Evolutionary conservation across 345 rosid genomes (phyloP), one percentile per base, ranked within the genome.

Genomic region (Arabidopsis arenosa): DNA sequence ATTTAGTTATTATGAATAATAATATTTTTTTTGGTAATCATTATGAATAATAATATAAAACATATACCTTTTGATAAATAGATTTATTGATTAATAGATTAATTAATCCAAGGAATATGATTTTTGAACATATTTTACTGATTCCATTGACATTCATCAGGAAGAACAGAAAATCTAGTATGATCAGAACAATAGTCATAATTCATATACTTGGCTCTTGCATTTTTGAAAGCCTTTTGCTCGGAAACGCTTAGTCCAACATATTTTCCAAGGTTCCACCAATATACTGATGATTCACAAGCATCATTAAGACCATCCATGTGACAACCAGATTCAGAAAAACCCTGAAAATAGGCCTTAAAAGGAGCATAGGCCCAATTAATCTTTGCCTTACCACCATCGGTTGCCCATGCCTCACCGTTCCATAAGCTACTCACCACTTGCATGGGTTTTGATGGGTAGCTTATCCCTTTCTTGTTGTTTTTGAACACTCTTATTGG

Each of bases 401-500:
- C 85, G 3, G 87, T 87, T 23, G 87, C 91, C 96, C 88, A 90
- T 7, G 58, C 52, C 0, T 82, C 84, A n/a, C 89, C 93, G 17
- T 90, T 64, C 90, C 90, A 90, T 69, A 88, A 45, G 74, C 92
- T 90, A 39, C 70, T 89, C 56, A 72, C 76, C 37, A 87, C 7
- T 37, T 80, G 78, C 93, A 87, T 87, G 9, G 87, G 75, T 33
- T 76, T 63, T 28, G 39, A 7, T 28, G 68, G 68, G 13, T 63
- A 44, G 26, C 4, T 44, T 5, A 7, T 44, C 53, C 84, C 88
- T 0, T 26, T 40, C 39, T 40, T 37, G 14, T 73, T 79, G 85
- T 88, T 90, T 78, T 84, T 80, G 84, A 78, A 85, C 65, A 88
- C 89, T 54, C 92, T 83, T 44, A 85, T 85, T 35, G 96, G 92